Evolutionary conservation across 1,139 yeast species (phyloP).

Genomic region (Yamadazyma triangularis): DNA sequence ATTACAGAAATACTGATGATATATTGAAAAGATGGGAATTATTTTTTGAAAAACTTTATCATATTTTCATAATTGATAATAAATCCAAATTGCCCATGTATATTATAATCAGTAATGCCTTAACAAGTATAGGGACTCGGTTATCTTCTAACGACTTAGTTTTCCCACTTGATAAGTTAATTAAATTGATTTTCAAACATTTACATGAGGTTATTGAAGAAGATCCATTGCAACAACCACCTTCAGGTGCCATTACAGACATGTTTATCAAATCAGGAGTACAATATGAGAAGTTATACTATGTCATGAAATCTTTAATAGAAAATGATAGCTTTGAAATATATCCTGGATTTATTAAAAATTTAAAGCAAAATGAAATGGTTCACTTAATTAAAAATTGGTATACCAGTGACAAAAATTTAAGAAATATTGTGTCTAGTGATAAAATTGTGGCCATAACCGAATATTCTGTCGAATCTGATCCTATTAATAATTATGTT

Average conservation of each 20-base stretch:
- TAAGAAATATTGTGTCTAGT: slow-evolving; percentile 49
- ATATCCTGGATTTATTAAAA: slow-evolving; percentile 40
- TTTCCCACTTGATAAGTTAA: slow-evolving; percentile 72
- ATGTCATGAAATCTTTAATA: slow-evolving; percentile 60
- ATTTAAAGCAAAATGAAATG: slow-evolving; percentile 48
- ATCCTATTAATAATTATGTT: slow-evolving; percentile 30
- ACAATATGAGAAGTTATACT: slow-evolving; percentile 63
- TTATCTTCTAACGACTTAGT: slow-evolving; percentile 57
- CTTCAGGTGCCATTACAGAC: slow-evolving; percentile 47
- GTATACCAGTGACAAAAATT: slow-evolving; percentile 59
- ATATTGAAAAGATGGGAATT: slow-evolving; percentile 69
- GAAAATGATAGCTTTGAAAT: slow-evolving; percentile 57
- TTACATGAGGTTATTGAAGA: slow-evolving; percentile 34
- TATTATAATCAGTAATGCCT: slow-evolving; percentile 32
- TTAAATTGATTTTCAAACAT: slow-evolving; percentile 51
- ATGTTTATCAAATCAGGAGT: slow-evolving; percentile 77
- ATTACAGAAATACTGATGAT: slow-evolving; percentile 70
- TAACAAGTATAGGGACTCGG: slow-evolving; percentile 41
- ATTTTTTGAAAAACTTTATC: slow-evolving; percentile 46
- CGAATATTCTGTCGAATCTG: slow-evolving; percentile 38
- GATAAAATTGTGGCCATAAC: slow-evolving; percentile 32
- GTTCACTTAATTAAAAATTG: slow-evolving; percentile 57
- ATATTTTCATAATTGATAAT: slow-evolving; percentile 26
- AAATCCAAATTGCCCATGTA: slow-evolving; percentile 36
- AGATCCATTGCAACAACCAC: slow-evolving; percentile 42